These are phyloP conservation scores for Raffaelea ambrosiae DNA, from an alignment of 2,329 filamentous ascomycete genomes.

Conservation along the genomic window DNA sequence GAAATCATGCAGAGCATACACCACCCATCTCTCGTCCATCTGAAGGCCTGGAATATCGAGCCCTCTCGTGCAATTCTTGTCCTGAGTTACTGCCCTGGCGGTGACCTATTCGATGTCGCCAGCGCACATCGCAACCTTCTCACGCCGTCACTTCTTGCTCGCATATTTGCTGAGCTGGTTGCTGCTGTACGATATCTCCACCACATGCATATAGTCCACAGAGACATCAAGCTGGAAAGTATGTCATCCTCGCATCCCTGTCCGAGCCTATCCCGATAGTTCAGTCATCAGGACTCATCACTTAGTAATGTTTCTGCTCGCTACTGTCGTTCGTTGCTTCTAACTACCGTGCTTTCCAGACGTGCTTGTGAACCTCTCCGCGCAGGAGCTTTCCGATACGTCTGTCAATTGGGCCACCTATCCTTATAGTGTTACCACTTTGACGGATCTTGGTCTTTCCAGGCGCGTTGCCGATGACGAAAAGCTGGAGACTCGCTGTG, in stretches of 20 bases:
- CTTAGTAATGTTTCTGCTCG: neutral
- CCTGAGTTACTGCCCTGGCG: conserved; percentile 84
- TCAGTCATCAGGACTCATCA: too few relatives aligned
- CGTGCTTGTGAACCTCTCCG: conserved; percentile 78
- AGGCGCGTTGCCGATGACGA: conserved; percentile 78
- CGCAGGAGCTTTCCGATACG: conserved; percentile 54
- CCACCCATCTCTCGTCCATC: conserved; percentile 82
- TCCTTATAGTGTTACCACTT: conserved; percentile 73
- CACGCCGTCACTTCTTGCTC: conserved; percentile 60
- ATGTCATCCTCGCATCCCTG: conserved; percentile 27
- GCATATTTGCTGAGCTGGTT: conserved; percentile 86
- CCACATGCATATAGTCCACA: conserved; percentile 76
- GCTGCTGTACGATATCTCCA: conserved; percentile 82
- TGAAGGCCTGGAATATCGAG: conserved; percentile 87
- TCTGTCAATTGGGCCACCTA: conserved; percentile 64
- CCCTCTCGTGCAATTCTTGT: conserved; percentile 75
- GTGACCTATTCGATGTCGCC: conserved; percentile 89
- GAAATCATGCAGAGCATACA: conserved; percentile 85
- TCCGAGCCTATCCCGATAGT: too few relatives aligned
- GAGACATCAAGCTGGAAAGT: conserved; percentile 97
- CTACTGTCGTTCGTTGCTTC: neutral
- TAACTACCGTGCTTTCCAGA: conserved; percentile 45
- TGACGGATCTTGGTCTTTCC: conserved; percentile 87
- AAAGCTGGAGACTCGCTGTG: conserved; percentile 86
- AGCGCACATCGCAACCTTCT: conserved; percentile 62